Evolutionary conservation across 2,329 filamentous ascomycete species (phyloP).

Genomic region (Hirsutella rhossiliensis): DNA sequence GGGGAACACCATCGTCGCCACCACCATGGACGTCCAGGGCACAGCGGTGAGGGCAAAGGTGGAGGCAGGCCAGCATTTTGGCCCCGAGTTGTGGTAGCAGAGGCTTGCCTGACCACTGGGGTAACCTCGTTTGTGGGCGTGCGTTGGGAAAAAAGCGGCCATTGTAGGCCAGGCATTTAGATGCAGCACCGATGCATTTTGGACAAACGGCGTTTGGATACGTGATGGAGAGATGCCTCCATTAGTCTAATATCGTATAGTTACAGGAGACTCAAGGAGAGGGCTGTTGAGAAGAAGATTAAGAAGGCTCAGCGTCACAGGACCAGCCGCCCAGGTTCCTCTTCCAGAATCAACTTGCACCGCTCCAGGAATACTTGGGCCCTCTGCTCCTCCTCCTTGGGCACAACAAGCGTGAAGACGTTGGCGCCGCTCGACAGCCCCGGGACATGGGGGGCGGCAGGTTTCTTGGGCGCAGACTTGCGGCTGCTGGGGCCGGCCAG

Average conservation of each 20-base stretch:
- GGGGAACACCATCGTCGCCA: conserved; percentile 47
- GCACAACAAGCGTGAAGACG: conserved; percentile 71
- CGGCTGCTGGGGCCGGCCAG: conserved; percentile 35
- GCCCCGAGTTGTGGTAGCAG: conserved; percentile 39
- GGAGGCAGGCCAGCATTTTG: conserved; percentile 45
- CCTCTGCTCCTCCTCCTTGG: conserved; percentile 68
- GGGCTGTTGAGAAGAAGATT: conserved; percentile 11
- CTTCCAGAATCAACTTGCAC: conserved; percentile 72
- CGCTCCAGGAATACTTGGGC: conserved; percentile 74
- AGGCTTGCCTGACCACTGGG: too few relatives aligned
- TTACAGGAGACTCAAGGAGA: background rate
- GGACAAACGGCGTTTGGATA: background rate
- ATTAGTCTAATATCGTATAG: conserved; percentile 9
- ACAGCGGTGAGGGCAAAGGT: conserved; percentile 45
- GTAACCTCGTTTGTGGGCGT: too few relatives aligned
- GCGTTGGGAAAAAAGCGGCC: too few relatives aligned
- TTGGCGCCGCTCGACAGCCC: conserved; percentile 50
- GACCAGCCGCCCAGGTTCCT: conserved; percentile 66
- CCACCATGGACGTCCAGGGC: conserved; percentile 50
- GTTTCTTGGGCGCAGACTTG: conserved; percentile 11
- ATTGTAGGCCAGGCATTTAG: too few relatives aligned
- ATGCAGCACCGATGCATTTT: background rate
- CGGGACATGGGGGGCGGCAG: conserved; percentile 22
- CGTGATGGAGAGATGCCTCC: background rate
- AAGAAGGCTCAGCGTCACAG: conserved; percentile 23